Conservation (phyloP, 1,139 yeast genomes). For the Hemisphaericaspora xylofermentans region DNA sequence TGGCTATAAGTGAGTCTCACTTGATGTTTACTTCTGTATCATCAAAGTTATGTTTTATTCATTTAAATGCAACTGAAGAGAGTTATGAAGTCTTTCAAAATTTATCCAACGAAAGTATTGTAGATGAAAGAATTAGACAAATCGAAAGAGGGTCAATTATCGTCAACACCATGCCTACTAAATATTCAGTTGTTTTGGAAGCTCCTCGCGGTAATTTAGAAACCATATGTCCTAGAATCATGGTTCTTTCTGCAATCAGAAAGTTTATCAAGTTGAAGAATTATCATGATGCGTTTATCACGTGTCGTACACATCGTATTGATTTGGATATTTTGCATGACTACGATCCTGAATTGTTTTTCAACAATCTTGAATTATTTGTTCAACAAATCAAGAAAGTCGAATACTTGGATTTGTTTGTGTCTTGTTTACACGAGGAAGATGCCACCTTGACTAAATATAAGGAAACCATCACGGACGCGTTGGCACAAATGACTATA, state of each 20-base stretch:
- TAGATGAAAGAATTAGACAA: constrained; percentile 83
- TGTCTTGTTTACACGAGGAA: constrained; percentile 83
- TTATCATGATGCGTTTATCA: constrained; percentile 70
- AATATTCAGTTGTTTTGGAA: constrained; percentile 79
- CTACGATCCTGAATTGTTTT: constrained; percentile 71
- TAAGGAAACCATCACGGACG: constrained; percentile 58
- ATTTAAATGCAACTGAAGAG: constrained; percentile 48
- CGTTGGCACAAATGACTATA: constrained; percentile 7
- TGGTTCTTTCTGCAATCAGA: constrained; percentile 85
- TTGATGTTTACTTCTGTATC: constrained; percentile 87
- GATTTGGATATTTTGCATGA: constrained; percentile 89
- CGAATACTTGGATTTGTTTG: constrained; percentile 81
- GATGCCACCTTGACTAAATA: constrained; percentile 85
- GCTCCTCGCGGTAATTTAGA: constrained; percentile 97
- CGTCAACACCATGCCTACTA: constrained; percentile 79
- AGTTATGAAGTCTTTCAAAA: constrained; percentile 24
- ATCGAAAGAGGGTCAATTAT: constrained; percentile 89
- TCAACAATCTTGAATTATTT: constrained; percentile 63
- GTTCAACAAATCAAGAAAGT: constrained; percentile 67
- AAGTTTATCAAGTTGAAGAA: constrained; percentile 55
- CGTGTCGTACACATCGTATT: constrained; percentile 89
- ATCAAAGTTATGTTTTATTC: constrained; percentile 79
- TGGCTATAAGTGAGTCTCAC: constrained; percentile 70
- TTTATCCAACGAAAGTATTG: constrained; percentile 20
- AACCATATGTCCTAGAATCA: constrained; percentile 87